Evolutionary conservation across 176 grass and related monocot species (phyloP).

Genomic region (Aegilops bicornis): DNA sequence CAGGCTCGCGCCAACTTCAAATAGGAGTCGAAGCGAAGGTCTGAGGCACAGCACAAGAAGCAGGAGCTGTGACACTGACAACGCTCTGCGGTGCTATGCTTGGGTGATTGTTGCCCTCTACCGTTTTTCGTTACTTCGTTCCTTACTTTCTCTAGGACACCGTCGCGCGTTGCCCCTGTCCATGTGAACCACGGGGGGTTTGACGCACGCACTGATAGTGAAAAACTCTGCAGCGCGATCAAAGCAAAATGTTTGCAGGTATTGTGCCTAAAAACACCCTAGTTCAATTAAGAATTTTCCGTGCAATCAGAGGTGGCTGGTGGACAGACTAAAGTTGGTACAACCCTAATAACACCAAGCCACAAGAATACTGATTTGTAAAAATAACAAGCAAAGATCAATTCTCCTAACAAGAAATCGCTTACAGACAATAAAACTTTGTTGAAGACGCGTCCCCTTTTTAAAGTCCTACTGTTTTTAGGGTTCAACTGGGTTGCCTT

Average conservation of each 20-base stretch:
- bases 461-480: too few relatives aligned
- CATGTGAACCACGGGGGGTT: conserved; percentile 37
- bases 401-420: too few relatives aligned
- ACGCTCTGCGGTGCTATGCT: not conserved
- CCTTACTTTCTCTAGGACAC: not conserved
- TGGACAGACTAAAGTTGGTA: not conserved
- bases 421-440: too few relatives aligned
- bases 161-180: conserved; percentile 39
- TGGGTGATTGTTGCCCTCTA: not conserved
- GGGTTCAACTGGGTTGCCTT: too few relatives aligned
- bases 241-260: not conserved
- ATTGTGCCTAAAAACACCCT: not conserved
- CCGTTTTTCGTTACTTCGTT: not conserved
- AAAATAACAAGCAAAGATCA: too few relatives aligned
- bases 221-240: not conserved
- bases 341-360: not conserved
- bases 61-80: not conserved
- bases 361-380: too few relatives aligned
- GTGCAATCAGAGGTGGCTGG: not conserved
- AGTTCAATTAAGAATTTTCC: not conserved
- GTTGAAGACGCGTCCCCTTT: too few relatives aligned
- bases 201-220: not conserved
- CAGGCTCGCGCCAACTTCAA: conserved; percentile 58
- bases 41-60: not conserved
- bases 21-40: not conserved